Evolutionary conservation across 2,329 filamentous ascomycete genomes (phyloP).

Genomic region (Alternaria incomplexa): DNA sequence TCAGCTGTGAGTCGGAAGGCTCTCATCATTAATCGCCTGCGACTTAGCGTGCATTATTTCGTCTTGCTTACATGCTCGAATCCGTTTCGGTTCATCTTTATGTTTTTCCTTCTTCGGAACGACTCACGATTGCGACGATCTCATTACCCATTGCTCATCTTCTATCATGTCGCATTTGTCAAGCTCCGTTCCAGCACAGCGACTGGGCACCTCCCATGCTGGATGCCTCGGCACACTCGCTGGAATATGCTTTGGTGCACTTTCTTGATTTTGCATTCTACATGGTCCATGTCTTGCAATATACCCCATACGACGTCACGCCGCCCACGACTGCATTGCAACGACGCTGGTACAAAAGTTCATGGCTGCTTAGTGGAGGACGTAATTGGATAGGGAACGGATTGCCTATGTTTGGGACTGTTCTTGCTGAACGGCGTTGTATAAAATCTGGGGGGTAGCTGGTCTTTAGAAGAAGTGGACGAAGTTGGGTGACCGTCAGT

Average conservation of each 20-base stretch:
- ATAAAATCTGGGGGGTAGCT: neutral
- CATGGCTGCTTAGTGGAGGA: constrained; percentile 19
- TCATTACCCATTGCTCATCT: neutral
- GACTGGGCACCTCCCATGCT: neutral
- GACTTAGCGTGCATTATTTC: neutral
- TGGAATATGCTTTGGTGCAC: constrained; percentile 5
- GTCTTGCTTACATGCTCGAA: neutral
- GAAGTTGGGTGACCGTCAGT: neutral
- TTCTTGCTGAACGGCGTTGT: constrained; percentile 5
- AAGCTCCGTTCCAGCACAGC: constrained; percentile 17
- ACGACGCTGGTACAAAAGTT: constrained; percentile 16
- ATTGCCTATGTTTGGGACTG: constrained; percentile 1
- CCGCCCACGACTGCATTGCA: constrained; percentile 33
- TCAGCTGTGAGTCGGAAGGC: neutral
- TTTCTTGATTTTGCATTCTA: constrained; percentile 5
- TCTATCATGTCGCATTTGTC: neutral
- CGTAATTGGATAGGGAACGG: constrained; percentile 5
- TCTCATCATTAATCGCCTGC: neutral
- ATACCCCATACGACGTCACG: constrained; percentile 37
- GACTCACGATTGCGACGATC: constrained; percentile 13
- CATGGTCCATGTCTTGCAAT: constrained; percentile 20
- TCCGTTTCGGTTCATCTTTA: neutral
- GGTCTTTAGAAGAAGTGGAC: neutral
- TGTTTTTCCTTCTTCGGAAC: neutral
- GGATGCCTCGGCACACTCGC: constrained; percentile 23